These are phyloP conservation scores for Pythium diclinum DNA, from an alignment of 352 stramenopile genomes.

Conservation along the genomic window DNA sequence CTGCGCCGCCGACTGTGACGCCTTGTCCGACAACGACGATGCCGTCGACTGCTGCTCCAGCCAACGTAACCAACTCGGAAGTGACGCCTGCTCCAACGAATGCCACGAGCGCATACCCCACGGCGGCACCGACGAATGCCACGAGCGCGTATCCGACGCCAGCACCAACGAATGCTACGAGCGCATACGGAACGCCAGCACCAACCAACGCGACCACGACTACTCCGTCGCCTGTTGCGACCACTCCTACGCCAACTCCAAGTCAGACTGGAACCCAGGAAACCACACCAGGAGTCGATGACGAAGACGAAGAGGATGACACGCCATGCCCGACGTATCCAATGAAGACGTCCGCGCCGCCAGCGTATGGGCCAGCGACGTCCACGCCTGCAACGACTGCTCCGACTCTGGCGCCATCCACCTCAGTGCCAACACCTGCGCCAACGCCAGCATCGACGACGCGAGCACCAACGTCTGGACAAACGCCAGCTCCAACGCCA, in stretches of 20 bases:
- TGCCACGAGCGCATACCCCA: not conserved
- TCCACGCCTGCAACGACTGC: too few species aligned
- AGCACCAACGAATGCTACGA: not conserved
- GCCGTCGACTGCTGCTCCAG: not conserved
- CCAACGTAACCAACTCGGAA: not conserved
- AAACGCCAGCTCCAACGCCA: not conserved
- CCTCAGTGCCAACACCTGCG: not conserved
- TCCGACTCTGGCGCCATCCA: not conserved
- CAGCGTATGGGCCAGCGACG: not conserved
- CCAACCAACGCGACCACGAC: not conserved
- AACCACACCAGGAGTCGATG: not conserved
- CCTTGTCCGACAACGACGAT: not conserved
- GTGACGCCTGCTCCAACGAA: not conserved
- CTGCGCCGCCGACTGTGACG: not conserved
- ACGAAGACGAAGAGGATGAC: slow-evolving; percentile 4
- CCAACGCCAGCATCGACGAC: not conserved
- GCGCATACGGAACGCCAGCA: not conserved
- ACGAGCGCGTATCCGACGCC: not conserved
- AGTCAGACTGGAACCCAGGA: not conserved
- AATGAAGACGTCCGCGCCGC: slow-evolving; percentile 3
- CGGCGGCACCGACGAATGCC: not conserved
- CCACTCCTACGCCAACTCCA: not conserved
- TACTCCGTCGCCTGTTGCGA: not conserved
- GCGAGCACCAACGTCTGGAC: slow-evolving; percentile 1
- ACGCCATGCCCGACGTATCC: slow-evolving; percentile 15